Evolutionary conservation across 192 early-diverging fungal species (phyloP), one percentile per base, ranked within the genome.

Genomic region (Mycoemilia scoparia): DNA sequence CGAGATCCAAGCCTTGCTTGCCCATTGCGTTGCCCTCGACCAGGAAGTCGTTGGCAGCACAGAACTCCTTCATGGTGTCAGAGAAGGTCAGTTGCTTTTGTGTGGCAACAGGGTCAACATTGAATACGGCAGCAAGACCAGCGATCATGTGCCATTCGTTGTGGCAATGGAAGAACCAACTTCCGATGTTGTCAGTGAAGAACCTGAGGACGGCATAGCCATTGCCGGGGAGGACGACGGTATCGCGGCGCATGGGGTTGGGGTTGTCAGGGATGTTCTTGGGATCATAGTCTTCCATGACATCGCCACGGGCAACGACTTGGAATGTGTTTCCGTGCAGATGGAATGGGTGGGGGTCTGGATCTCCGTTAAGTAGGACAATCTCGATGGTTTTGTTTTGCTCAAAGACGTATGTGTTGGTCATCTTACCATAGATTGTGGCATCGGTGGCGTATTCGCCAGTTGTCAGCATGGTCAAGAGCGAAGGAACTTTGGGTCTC

Each of bases 141-240:
- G 70, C 55, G 38, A 70, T 61, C 32, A 82, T 57, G 22, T 67
- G 66, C 55, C 51, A 69, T 21, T 59, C 53, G 2, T 55, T 55
- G 44, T 87, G 87, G 58, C 87, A 91, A 57, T 87, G 87, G 65
- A 86, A 69, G 33, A 81, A 49, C 80, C 79, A 84, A 7, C 68
- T 62, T 28, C 84, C 83, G 7, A 80, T 77, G 54, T 87, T 87
- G 48, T 85, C 73, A 6, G 79, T 76, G 18, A 63, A 37, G 61
- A 84, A 83, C 20, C 82, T 67, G 43, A 90, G 46, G 5, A 79
- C 62, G 5, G 68, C 65, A 37, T 71, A 79, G 34, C 75, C 63
- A 51, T 68, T 58, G 35, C 60, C 60, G 7, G 75, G 75, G 3
- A 86, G 64, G 4, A 62, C 48, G n/a, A 86, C 64, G 3, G 75